Evolutionary conservation across 208 protist genomes (phyloP).

Genomic region (Crithidia acanthocephali): DNA sequence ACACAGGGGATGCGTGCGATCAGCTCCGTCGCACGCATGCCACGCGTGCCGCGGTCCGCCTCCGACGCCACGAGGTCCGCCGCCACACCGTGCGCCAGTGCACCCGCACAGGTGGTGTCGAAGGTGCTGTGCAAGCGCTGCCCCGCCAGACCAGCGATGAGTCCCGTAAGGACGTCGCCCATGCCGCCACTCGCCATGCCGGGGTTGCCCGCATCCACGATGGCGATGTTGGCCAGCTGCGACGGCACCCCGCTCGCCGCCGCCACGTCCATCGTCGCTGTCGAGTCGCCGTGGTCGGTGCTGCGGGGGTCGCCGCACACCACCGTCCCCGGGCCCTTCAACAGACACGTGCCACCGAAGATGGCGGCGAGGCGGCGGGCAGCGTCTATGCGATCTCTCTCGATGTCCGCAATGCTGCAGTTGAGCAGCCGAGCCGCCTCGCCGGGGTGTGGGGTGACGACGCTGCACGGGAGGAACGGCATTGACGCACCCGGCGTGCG

Average conservation of each 20-base stretch:
- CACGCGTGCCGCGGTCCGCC: slow-evolving; percentile 50
- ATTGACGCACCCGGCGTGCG: neutral
- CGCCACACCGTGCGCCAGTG: slow-evolving; percentile 66
- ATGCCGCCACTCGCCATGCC: slow-evolving; percentile 89
- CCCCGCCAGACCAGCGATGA: slow-evolving; percentile 57
- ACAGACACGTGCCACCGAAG: slow-evolving; percentile 62
- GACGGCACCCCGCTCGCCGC: slow-evolving; percentile 9
- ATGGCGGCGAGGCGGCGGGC: slow-evolving; percentile 45
- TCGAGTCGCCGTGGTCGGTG: neutral
- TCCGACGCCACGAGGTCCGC: slow-evolving; percentile 59
- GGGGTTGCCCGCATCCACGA: slow-evolving; percentile 80
- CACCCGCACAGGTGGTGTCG: slow-evolving; percentile 54
- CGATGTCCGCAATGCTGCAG: slow-evolving; percentile 66
- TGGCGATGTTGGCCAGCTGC: slow-evolving; percentile 20
- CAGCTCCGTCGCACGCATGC: slow-evolving; percentile 72
- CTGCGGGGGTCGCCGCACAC: slow-evolving; percentile 32
- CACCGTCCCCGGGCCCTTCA: slow-evolving; percentile 82
- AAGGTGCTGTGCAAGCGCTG: slow-evolving; percentile 44
- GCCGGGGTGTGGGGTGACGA: slow-evolving; percentile 84
- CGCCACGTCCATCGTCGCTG: neutral
- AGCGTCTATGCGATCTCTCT: slow-evolving; percentile 62
- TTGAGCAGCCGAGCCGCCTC: slow-evolving; percentile 73
- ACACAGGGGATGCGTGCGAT: slow-evolving; percentile 43
- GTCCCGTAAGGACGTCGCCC: slow-evolving; percentile 83
- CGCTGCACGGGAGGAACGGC: slow-evolving; percentile 39